Evolutionary conservation across 1,139 yeast genomes (phyloP), one percentile per base, ranked within the genome.

Genomic region (Geotrichum klebahnii): DNA sequence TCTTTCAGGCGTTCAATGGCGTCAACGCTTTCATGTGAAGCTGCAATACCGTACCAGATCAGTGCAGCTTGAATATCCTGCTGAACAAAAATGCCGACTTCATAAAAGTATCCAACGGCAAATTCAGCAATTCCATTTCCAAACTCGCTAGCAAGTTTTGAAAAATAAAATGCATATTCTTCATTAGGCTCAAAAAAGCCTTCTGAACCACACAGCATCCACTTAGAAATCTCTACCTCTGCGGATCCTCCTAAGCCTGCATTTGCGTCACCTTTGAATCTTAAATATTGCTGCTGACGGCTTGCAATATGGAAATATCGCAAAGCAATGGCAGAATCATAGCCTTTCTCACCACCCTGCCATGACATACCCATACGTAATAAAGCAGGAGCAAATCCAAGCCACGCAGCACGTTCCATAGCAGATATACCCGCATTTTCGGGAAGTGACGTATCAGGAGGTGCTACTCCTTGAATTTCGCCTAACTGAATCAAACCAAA

Each of bases 81-180:
- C 22, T 57, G 53, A 4, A 65, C 68, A 37, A 55, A 60, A 29
- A 70, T 65, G n/a, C 75, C 75, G 16, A 69, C 71, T 50, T 71
- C 75, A 53, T 63, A 60, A 51, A 67, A 70, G 50, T 70, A 71
- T 1, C 72, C 74, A 22, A 71, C 59, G 2, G 74, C 73, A 55
- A 71, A 70, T 57, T 67, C 63, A 1, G 71, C 75, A 28, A 65
- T 63, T 2, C 64, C 56, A 46, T 67, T 66, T 8, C 61, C 62
- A 23, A 59, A 61, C 28, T 61, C 63, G 2, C 71, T 68, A 3
- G 70, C 71, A 20, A 65, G 58, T 19, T 60, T 55, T 1, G 73
- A 70, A 53, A 68, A 70, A 31, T 63, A 59, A 47, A 61, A 68
- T 3, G 74, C 72, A 67, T 68, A 63, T 44, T 63, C 66, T 52